These are phyloP conservation scores for Trichoderma koningiopsis DNA, from an alignment of 2,329 filamentous ascomycete genomes.

Conservation along the genomic window DNA sequence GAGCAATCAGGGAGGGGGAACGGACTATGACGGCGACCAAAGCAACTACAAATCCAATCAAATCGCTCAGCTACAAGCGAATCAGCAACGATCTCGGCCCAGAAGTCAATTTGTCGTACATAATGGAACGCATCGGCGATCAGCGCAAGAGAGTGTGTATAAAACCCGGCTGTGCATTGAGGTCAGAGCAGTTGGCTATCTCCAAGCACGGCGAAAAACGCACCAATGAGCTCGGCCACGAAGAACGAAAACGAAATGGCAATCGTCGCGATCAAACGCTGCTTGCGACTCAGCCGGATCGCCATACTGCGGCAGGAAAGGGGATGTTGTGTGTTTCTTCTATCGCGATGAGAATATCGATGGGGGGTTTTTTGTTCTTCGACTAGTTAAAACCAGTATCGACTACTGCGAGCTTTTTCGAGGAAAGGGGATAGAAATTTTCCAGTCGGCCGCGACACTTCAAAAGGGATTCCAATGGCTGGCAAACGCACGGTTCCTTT, in stretches of 20 bases:
- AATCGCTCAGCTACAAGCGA: constrained; percentile 62
- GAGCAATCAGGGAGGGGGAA: background rate
- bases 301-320: background rate
- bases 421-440: constrained; percentile 1
- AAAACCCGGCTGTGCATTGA: constrained; percentile 59
- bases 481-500: background rate
- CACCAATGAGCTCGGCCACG: constrained; percentile 53
- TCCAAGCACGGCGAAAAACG: background rate
- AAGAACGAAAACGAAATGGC: constrained; percentile 55
- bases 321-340: background rate
- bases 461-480: background rate
- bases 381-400: background rate
- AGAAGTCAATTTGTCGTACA: constrained; percentile 43
- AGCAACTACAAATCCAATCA: constrained; percentile 69
- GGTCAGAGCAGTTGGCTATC: constrained; percentile 7
- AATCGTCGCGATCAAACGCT: constrained; percentile 52
- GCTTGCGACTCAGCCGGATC: constrained; percentile 40
- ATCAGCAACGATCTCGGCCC: constrained; percentile 25
- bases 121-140: constrained; percentile 81
- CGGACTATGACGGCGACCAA: constrained; percentile 64
- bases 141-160: constrained; percentile 70
- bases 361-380: background rate
- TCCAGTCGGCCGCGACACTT: background rate
- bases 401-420: background rate
- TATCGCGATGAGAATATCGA: background rate